Evolutionary conservation across 2,329 filamentous ascomycete species (phyloP).

Genomic region (Tolypocladium pustulatum): DNA sequence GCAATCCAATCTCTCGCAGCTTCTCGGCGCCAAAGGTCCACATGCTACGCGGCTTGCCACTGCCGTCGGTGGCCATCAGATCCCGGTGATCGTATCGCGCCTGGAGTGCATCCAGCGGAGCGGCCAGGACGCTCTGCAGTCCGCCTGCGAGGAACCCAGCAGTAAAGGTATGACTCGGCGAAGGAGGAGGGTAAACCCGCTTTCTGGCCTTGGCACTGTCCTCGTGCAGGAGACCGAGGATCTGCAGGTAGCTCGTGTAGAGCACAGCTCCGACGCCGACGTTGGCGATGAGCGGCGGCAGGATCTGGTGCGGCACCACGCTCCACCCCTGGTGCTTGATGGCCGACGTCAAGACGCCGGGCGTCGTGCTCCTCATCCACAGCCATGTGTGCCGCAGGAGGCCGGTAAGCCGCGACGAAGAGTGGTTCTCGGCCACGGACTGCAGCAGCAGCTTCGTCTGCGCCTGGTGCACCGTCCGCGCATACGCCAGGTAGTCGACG

Average conservation of each 20-base stretch:
- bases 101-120: constrained; percentile 66
- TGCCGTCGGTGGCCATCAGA: constrained; percentile 29
- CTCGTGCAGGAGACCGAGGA: constrained; percentile 54
- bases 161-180: constrained; percentile 51
- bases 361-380: constrained; percentile 53
- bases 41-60: constrained; percentile 47
- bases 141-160: constrained; percentile 61
- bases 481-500: constrained; percentile 68
- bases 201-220: constrained; percentile 46
- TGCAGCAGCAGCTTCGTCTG: constrained; percentile 26
- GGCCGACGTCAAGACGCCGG: constrained; percentile 57
- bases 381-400: constrained; percentile 31
- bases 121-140: constrained; percentile 61
- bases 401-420: constrained; percentile 19
- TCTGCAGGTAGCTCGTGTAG: constrained; percentile 66
- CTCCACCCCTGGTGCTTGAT: constrained; percentile 61
- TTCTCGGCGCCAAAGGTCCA: constrained; percentile 58
- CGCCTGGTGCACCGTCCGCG: constrained; percentile 39
- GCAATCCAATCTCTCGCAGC: constrained; percentile 59
- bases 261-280: constrained; percentile 63
- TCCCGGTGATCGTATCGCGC: constrained; percentile 56
- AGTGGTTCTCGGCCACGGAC: constrained; percentile 23
- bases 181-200: constrained; percentile 60
- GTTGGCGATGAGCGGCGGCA: constrained; percentile 66
- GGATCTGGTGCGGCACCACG: constrained; percentile 65